Conservation (phyloP, 2,329 filamentous ascomycete species). For the Scopulariopsis brevicaulis region DNA sequence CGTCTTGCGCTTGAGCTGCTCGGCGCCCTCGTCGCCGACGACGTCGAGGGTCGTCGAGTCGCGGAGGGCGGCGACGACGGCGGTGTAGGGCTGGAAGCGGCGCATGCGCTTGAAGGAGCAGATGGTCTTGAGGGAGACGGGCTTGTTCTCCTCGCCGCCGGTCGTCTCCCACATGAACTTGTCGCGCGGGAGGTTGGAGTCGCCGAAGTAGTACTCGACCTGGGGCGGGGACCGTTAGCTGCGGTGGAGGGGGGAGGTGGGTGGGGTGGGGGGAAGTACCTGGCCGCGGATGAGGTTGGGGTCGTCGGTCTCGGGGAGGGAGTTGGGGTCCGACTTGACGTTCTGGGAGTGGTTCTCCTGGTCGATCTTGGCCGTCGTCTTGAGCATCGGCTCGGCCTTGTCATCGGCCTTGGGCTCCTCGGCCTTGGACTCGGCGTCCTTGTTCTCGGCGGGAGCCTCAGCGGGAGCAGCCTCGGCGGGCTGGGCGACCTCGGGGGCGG, state of each 20-base stretch:
- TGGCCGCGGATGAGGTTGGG: constrained; percentile 74
- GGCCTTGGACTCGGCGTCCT: constrained; percentile 8
- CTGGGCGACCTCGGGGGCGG: constrained; percentile 12
- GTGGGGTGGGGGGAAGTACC: constrained; percentile 31
- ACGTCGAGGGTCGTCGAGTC: constrained; percentile 65
- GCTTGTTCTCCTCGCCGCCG: constrained; percentile 68
- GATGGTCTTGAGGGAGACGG: constrained; percentile 67
- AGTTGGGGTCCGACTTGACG: constrained; percentile 59
- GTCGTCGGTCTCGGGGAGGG: constrained; percentile 61
- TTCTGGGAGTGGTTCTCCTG: constrained; percentile 36
- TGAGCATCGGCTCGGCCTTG: neutral
- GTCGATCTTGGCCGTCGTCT: constrained; percentile 19
- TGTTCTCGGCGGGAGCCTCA: constrained; percentile 7
- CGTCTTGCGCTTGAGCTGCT: constrained; percentile 67
- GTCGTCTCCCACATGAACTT: constrained; percentile 75
- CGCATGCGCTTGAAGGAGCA: constrained; percentile 92
- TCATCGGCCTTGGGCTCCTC: constrained; percentile 7
- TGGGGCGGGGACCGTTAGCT: constrained; percentile 20
- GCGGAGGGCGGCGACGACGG: constrained; percentile 73
- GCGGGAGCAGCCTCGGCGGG: constrained; percentile 12
- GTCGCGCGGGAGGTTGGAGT: constrained; percentile 81
- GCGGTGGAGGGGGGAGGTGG: neutral
- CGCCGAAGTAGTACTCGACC: constrained; percentile 95
- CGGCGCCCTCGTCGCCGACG: constrained; percentile 58
- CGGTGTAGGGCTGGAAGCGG: constrained; percentile 78